Evolutionary conservation across 495 filamentous ascomycete genomes (phyloP), one percentile per base, ranked within the genome.

Genomic region (Poronia punctata): DNA sequence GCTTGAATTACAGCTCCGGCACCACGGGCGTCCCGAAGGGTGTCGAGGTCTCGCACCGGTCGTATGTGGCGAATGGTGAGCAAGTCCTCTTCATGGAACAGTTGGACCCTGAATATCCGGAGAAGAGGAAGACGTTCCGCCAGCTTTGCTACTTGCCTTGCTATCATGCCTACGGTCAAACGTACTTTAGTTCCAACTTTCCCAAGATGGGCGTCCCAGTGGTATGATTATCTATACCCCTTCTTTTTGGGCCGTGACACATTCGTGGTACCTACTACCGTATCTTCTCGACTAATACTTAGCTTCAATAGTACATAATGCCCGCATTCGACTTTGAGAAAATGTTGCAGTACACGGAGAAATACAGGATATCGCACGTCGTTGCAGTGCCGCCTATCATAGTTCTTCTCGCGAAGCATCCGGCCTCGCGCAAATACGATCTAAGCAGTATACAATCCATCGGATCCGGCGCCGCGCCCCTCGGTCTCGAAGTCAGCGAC

Each of bases 11-110:
- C 60, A 78, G 71, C 38, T 76, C 71, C 35, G 87, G 87, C 3
- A 94, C 87, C 6, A 93, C 86, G 0, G 87, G 87, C 3, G 67
- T 85, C 5, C 83, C 87, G 10, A 94, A 93, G 55, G 87, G 87
- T 16, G 87, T 90, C 17, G 80, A 84, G 58, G 79, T 92, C 45
- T 74, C 79, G 10, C 86, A 93, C 59, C 60, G 65, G 25, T 81
- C 84, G 46, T 83, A 88, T 50, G 67, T 84, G 15, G 67, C 83
- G 34, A 88, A 92, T 56, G 72, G 75, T 24, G 43, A 63, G 36
- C 71, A 83, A 41, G 66, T 74, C 7, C 67, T 64, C 15, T 57
- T 65, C 48, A 45, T 75, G n/a, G 55, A 57, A 4, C 46, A 59
- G 2, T 57, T 78, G 11, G 51, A 69, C 17, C 69, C 73, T 0